A percentile compares a stretch with the other conserved stretches of the same genome.
Evolutionary conservation across 176 grass and related monocot species (phyloP).

Genomic region (Triticum dicoccoides): DNA sequence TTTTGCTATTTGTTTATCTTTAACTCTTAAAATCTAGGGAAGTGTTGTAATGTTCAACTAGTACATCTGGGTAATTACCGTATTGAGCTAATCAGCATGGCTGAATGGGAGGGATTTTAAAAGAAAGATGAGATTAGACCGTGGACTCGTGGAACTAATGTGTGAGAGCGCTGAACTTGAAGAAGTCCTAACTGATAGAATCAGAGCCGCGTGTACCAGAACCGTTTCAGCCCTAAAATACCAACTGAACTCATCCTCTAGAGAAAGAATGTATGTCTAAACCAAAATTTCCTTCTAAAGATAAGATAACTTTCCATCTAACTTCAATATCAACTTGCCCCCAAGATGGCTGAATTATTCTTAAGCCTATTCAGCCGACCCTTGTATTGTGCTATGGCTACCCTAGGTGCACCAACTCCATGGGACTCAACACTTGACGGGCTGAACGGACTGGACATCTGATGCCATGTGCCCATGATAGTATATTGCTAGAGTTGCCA

Average conservation of each 20-base stretch:
- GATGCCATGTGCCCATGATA: neutral
- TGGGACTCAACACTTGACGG: neutral
- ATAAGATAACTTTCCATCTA: neutral
- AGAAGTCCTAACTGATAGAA: neutral
- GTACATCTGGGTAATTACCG: neutral
- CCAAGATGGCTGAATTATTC: neutral
- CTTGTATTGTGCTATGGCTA: neutral
- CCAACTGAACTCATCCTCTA: neutral
- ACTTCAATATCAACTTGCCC: neutral
- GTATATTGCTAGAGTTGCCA: neutral
- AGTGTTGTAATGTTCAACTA: neutral
- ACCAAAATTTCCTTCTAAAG: neutral
- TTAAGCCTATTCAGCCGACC: neutral
- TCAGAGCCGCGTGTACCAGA: neutral
- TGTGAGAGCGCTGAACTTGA: neutral
- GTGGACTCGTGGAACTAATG: neutral
- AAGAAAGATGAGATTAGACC: neutral
- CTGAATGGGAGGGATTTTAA: neutral
- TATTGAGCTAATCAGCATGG: neutral
- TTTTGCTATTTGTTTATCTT: conserved; percentile 12
- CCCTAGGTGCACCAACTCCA: neutral
- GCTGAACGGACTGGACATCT: neutral
- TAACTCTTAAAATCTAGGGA: neutral
- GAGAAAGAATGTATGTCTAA: neutral
- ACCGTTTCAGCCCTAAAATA: neutral